Percentiles rank a stretch among this genome's conserved stretches.
These are phyloP conservation scores for Cladosporium sp. DNA, from an alignment of 2,329 filamentous ascomycete genomes.

Conservation along the genomic window DNA sequence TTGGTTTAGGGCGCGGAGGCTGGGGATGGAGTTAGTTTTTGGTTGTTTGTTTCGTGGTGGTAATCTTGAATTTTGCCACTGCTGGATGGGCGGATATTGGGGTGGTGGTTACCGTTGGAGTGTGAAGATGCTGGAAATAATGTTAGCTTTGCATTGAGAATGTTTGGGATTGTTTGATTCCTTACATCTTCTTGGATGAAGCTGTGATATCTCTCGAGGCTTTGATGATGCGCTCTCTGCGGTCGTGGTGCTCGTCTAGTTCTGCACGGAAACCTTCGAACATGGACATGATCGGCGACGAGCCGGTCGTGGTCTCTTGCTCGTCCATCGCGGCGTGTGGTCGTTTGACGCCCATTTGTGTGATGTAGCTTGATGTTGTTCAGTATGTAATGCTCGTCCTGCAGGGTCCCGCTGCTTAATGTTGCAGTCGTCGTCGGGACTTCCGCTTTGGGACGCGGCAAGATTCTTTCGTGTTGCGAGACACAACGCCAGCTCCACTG, in stretches of 20 bases:
- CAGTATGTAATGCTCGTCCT: not conserved
- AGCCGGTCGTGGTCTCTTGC: conserved; percentile 15
- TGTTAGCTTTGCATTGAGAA: not conserved
- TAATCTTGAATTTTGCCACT: conserved; percentile 13
- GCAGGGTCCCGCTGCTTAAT: conserved; percentile 6
- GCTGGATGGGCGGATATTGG: not conserved
- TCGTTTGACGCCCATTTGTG: conserved; percentile 21
- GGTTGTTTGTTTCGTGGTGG: conserved; percentile 2
- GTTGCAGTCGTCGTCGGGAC: not conserved
- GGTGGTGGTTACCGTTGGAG: conserved; percentile 61
- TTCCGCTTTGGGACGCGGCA: conserved; percentile 8
- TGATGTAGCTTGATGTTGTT: not conserved
- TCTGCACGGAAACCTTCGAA: conserved; percentile 85
- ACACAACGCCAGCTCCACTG: not conserved
- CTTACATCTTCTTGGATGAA: conserved; percentile 93
- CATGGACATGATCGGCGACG: conserved; percentile 61
- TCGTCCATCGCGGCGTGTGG: conserved; percentile 20
- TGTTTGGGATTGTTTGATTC: not conserved
- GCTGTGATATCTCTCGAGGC: conserved; percentile 89
- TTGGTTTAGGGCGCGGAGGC: conserved; percentile 61
- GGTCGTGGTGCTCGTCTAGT: conserved; percentile 91
- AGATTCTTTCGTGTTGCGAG: not conserved
- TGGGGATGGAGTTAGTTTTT: conserved; percentile 36
- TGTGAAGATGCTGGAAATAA: conserved; percentile 67
- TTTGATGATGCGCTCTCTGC: conserved; percentile 86